These are phyloP conservation scores for Penicillium oxalicum DNA, from an alignment of 2,329 filamentous ascomycete species.

Conservation along the genomic window DNA sequence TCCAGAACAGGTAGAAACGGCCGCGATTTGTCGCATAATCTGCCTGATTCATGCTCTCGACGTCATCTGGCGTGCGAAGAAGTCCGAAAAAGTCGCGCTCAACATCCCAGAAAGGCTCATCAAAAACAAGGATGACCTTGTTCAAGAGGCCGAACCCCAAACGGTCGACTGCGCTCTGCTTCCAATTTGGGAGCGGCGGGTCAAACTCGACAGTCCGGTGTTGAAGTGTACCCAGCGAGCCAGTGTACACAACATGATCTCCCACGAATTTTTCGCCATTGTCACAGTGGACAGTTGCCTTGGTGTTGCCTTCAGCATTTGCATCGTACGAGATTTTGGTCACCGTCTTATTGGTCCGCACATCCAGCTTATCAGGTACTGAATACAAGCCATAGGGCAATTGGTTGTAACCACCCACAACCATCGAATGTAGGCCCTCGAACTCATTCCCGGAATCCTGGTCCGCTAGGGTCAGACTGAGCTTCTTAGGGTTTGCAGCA, in stretches of 20 bases:
- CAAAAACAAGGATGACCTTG: conserved; percentile 88
- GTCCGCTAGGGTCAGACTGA: conserved; percentile 90
- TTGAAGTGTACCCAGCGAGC: conserved; percentile 87
- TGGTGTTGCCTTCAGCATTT: conserved; percentile 37
- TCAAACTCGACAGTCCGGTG: conserved; percentile 72
- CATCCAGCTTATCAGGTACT: conserved; percentile 68
- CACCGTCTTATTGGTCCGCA: conserved; percentile 68
- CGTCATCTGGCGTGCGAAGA: conserved; percentile 65
- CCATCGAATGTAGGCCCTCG: conserved; percentile 87
- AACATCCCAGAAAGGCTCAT: conserved; percentile 84
- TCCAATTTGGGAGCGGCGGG: conserved; percentile 85
- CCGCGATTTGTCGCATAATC: conserved; percentile 75
- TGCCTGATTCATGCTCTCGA: conserved; percentile 66
- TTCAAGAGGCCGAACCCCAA: conserved; percentile 92
- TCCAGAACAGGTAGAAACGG: conserved; percentile 98
- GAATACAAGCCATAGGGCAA: conserved; percentile 81
- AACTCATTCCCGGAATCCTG: conserved; percentile 98
- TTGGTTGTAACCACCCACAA: conserved; percentile 89
- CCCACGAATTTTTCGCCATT: conserved; percentile 72
- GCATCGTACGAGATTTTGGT: conserved; percentile 62
- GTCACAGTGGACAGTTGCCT: conserved; percentile 64
- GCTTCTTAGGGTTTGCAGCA: conserved; percentile 75
- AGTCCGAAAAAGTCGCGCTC: conserved; percentile 85
- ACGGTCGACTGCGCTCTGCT: conserved; percentile 69
- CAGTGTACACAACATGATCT: conserved; percentile 86